phyloP scores from a whole-genome alignment of 306 rosid species.

The Cucumis cinereus region DNA sequence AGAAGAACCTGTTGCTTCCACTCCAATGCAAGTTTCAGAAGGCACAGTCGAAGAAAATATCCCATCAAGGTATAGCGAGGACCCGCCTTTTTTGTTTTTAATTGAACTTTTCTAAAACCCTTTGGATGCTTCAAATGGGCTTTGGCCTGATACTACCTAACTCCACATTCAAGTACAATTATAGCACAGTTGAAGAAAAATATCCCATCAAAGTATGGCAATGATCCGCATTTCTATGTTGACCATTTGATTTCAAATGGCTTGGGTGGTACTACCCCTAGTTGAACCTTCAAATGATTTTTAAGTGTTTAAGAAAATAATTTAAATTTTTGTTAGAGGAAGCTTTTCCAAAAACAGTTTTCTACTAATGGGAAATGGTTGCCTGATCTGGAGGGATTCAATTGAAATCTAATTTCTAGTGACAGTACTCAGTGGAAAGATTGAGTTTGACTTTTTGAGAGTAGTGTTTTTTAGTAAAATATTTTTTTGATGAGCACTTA shows the following conservation, averaged over 20 bases:
- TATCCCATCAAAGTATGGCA: background rate
- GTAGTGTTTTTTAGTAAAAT: background rate
- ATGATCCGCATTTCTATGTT: background rate
- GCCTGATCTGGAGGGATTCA: background rate
- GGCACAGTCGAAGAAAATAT: constrained; percentile 69
- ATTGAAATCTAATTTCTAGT: background rate
- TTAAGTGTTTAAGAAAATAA: background rate
- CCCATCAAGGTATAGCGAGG: constrained; percentile 55
- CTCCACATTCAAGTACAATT: background rate
- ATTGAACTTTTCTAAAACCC: background rate
- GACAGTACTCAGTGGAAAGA: background rate
- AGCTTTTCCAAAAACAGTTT: background rate
- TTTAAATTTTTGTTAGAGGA: background rate
- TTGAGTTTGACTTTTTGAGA: background rate
- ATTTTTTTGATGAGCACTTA: background rate
- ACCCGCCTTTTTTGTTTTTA: background rate
- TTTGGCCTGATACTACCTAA: background rate
- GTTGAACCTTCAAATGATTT: constrained; percentile 24
- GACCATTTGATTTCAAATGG: background rate
- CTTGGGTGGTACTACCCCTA: background rate
- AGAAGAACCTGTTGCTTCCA: constrained; percentile 55
- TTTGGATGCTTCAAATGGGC: background rate
- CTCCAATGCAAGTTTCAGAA: constrained; percentile 64
- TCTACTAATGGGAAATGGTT: background rate
- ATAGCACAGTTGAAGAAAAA: background rate